Evolutionary conservation across 768 basidiomycete genomes (phyloP).

Genomic region (Lactarius sp.): DNA sequence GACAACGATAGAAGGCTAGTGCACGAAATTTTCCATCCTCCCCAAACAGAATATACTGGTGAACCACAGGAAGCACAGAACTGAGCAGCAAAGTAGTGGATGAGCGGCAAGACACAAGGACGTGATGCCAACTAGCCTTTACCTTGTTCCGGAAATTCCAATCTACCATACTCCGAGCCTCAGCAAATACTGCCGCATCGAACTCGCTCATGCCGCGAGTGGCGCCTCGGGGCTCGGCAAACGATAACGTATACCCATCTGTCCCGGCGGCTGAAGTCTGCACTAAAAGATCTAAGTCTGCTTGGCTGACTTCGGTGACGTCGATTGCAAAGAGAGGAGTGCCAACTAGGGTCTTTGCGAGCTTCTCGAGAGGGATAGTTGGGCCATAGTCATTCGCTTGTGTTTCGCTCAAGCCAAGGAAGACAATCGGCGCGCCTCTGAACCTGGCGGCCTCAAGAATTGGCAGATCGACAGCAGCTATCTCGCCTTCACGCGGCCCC

Average conservation of each 20-base stretch:
- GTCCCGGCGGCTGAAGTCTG: constrained; percentile 35
- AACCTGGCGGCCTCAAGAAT: constrained; percentile 55
- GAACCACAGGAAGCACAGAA: constrained; percentile 89
- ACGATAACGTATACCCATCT: constrained; percentile 44
- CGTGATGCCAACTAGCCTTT: constrained; percentile 21
- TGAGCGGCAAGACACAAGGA: background rate
- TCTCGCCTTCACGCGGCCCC: constrained; percentile 43
- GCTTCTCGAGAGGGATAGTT: constrained; percentile 51
- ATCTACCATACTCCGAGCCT: constrained; percentile 77
- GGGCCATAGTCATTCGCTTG: constrained; percentile 41
- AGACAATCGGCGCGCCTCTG: constrained; percentile 58
- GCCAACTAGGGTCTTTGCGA: constrained; percentile 63
- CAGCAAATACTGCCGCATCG: constrained; percentile 71
- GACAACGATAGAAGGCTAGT: constrained; percentile 70
- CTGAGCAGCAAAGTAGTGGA: constrained; percentile 37
- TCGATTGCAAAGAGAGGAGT: constrained; percentile 84
- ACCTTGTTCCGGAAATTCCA: constrained; percentile 93
- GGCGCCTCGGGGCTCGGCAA: constrained; percentile 59
- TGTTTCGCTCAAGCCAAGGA: constrained; percentile 72
- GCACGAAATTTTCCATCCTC: constrained; percentile 92
- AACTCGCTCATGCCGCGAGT: constrained; percentile 54
- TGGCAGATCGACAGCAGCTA: constrained; percentile 28
- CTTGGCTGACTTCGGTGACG: constrained; percentile 47
- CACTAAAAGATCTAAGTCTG: constrained; percentile 41
- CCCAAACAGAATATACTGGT: constrained; percentile 81